Percentiles rank a stretch among this genome's conserved stretches.
phyloP scores from a whole-genome alignment of 2,329 filamentous ascomycete species.

The Emergomyces orientalis region DNA sequence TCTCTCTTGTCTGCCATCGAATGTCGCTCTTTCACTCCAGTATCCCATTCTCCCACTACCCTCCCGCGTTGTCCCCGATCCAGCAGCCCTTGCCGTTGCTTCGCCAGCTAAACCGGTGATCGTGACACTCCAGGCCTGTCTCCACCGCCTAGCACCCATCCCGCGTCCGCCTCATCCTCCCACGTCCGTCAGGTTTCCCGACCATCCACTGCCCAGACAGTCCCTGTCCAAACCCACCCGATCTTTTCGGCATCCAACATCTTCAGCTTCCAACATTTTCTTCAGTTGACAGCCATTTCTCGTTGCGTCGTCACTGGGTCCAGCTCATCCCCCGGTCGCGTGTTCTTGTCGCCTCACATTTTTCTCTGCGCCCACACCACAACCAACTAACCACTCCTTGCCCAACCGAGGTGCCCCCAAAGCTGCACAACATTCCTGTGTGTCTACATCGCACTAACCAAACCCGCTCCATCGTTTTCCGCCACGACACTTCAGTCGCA shows the following conservation, averaged over 20 bases:
- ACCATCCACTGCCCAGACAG: background rate
- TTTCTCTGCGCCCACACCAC: constrained; percentile 1
- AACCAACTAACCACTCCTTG: background rate
- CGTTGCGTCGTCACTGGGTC: background rate
- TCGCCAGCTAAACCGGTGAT: background rate
- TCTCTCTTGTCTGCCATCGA: background rate
- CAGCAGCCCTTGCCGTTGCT: background rate
- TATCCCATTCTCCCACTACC: constrained; percentile 10
- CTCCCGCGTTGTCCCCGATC: constrained; percentile 7
- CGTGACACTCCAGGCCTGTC: background rate
- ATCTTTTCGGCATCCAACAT: background rate
- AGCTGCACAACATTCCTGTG: background rate
- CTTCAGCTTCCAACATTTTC: background rate
- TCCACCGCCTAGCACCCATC: background rate
- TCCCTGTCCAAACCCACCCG: background rate
- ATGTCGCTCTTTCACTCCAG: constrained; percentile 7
- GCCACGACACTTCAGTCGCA: background rate
- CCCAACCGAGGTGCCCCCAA: background rate
- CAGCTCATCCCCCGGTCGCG: background rate
- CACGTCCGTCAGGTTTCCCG: background rate
- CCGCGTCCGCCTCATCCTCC: background rate
- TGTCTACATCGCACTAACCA: background rate
- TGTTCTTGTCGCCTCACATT: background rate
- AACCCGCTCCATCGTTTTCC: background rate
- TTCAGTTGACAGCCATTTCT: background rate